Base-by-base conservation (phyloP, 192 early-diverging fungal species). In the Coemansia sp. region DNA sequence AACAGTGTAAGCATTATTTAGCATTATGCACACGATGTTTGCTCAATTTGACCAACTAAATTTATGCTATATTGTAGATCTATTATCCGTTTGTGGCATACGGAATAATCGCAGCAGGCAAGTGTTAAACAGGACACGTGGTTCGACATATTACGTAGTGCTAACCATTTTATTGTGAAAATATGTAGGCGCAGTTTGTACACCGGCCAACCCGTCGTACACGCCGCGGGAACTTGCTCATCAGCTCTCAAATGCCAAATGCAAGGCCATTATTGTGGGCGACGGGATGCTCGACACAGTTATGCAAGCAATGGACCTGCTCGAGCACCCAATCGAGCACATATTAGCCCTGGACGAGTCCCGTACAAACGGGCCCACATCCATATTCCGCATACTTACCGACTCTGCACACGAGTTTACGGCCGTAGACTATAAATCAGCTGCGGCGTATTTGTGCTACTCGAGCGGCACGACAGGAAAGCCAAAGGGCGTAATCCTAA, bases 121-220 rank as follows among this genome's bases (percentile, higher is more conserved):
- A 45, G 41, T 41, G 5, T 38, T 38, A 21, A 21, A 29, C 27
- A 29, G 27, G 27, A 29, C 27, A 6, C 4, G 5, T 29, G 27
- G 27, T 5, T 29, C 27, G 6, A 29, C 6, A 5, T 29, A 29
- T 5, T 29, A 29, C 27, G 27, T 27, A 27, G 27, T 27, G 31
- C 31, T 35, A 45, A 45, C 3, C 0, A 16, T 45, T 16, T n/a
- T 16, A 45, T 21, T 21, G 21, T 21, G 21, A 5, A 45, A 10
- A 45, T 4, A 16, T 41, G 14, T 45, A 45, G 41, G 90, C 26
- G 85, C 85, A 31, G 77, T 85, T 1, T 84, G 92, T 52, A 88
- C 91, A 2, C 86, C 88, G 6, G 85, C 85, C 38, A 97, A 94
- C 69, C 92, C 93, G 50, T 71, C 82, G 21, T 97, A 97, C 75